A percentile compares a stretch with the other conserved stretches of the same genome.
phyloP scores from a whole-genome alignment of 257 asterid genomes.

The Echium plantagineum region DNA sequence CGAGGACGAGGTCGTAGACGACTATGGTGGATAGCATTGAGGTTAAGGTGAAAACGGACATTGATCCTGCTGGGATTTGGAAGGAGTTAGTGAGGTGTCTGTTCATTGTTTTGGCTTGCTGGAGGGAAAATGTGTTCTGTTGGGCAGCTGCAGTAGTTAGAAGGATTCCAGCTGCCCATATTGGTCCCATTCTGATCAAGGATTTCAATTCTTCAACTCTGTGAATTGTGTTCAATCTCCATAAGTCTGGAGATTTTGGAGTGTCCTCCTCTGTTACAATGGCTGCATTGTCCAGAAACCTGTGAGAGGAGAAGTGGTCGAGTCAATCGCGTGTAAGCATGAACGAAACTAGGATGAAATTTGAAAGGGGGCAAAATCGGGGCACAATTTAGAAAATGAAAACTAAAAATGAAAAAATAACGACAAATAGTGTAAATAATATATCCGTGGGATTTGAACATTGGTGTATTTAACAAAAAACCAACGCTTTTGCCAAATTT shows the following conservation, averaged over 20 bases:
- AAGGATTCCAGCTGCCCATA: conserved; percentile 88
- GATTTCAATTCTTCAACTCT: conserved; percentile 84
- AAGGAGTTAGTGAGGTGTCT: conserved; percentile 43
- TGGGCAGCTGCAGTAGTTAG: conserved; percentile 70
- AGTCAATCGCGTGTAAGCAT: no score
- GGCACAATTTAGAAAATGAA: no score
- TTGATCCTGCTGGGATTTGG: conserved; percentile 72
- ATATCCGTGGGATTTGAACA: no score
- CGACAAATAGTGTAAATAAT: no score
- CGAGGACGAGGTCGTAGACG: conserved; percentile 56
- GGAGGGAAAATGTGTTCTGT: conserved; percentile 66
- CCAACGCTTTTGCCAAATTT: no score
- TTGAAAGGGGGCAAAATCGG: no score
- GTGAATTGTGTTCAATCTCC: conserved; percentile 71
- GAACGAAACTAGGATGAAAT: no score
- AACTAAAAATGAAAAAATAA: no score
- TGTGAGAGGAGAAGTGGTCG: no score
- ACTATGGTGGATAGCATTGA: conserved; percentile 56
- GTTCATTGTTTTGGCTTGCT: conserved; percentile 82
- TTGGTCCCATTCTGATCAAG: conserved; percentile 77
- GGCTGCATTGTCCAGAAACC: conserved; percentile 79
- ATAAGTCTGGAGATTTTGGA: conserved; percentile 42
- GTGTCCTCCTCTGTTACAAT: conserved; percentile 43
- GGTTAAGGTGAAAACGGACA: conserved; percentile 54
- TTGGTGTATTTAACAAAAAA: no score